Evolutionary conservation across 768 basidiomycete species (phyloP).

Genomic region (Hemileccinum rubropunctum): DNA sequence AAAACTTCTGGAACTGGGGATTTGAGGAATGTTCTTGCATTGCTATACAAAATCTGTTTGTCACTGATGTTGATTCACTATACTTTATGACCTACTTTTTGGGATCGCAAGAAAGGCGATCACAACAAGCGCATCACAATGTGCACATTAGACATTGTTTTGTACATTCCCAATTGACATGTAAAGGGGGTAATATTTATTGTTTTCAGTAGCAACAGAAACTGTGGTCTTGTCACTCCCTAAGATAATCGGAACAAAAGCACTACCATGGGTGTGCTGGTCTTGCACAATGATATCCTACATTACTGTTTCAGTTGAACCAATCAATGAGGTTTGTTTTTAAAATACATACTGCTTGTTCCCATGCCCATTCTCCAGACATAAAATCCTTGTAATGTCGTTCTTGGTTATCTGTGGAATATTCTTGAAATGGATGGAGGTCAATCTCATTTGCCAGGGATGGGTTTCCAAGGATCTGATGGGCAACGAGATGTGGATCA

Average conservation of each 20-base stretch:
- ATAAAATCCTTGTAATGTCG: conserved; percentile 9
- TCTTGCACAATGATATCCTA: neutral
- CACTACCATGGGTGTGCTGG: neutral
- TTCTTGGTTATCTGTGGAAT: neutral
- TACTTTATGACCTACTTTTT: neutral
- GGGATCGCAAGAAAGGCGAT: neutral
- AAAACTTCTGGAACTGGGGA: neutral
- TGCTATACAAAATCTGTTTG: neutral
- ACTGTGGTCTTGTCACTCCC: conserved; percentile 3
- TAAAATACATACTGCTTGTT: neutral
- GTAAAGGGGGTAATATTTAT: conserved; percentile 2
- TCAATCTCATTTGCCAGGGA: conserved; percentile 21
- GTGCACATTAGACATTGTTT: neutral
- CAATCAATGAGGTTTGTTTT: neutral
- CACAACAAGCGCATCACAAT: neutral
- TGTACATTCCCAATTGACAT: conserved; percentile 1
- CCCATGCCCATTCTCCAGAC: conserved; percentile 6
- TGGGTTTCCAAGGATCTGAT: conserved; percentile 23
- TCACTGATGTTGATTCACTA: neutral
- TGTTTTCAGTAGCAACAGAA: neutral
- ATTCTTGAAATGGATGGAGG: conserved; percentile 14
- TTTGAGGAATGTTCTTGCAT: neutral
- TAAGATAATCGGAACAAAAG: neutral
- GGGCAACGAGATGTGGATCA: conserved; percentile 13
- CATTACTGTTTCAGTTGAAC: neutral